Conservation (phyloP, 164 flowering plant species). For the Saururus chinensis region DNA sequence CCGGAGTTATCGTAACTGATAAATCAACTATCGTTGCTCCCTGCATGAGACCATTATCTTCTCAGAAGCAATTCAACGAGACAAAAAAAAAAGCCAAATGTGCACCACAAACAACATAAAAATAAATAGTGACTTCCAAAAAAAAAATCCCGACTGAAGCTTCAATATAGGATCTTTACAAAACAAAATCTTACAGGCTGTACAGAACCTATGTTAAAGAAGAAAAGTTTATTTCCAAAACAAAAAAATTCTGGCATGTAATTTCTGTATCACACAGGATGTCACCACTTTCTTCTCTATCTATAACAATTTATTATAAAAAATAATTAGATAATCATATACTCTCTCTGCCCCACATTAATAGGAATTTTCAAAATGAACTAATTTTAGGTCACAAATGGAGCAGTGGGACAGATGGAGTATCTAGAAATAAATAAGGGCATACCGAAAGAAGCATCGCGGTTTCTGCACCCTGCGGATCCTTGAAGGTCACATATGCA, state of each 20-base stretch:
- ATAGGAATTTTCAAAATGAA: too few relatives aligned
- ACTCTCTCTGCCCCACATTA: too few relatives aligned
- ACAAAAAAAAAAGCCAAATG: not conserved
- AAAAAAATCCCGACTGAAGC: too few relatives aligned
- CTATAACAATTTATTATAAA: not conserved
- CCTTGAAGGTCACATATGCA: constrained; percentile 77
- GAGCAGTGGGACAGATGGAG: too few relatives aligned
- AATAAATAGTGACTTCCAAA: too few relatives aligned
- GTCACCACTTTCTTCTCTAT: not conserved
- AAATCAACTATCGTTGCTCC: constrained; percentile 92
- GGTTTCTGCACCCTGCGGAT: constrained; percentile 73
- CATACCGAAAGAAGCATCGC: constrained; percentile 69
- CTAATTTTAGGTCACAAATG: too few relatives aligned
- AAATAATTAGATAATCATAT: not conserved
- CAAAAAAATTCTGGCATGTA: not conserved
- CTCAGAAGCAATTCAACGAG: not conserved
- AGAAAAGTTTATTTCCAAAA: not conserved
- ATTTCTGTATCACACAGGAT: not conserved
- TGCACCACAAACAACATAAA: too few relatives aligned
- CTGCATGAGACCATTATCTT: constrained; percentile 22
- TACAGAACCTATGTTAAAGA: not conserved
- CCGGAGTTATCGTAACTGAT: constrained; percentile 52
- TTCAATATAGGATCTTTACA: too few relatives aligned
- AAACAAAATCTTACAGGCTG: too few relatives aligned
- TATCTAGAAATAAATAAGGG: constrained; percentile 10